A percentile compares a stretch with the other conserved stretches of the same genome.
These are phyloP conservation scores for Austroboletus eburneus DNA, from an alignment of 768 basidiomycete genomes.

Conservation along the genomic window DNA sequence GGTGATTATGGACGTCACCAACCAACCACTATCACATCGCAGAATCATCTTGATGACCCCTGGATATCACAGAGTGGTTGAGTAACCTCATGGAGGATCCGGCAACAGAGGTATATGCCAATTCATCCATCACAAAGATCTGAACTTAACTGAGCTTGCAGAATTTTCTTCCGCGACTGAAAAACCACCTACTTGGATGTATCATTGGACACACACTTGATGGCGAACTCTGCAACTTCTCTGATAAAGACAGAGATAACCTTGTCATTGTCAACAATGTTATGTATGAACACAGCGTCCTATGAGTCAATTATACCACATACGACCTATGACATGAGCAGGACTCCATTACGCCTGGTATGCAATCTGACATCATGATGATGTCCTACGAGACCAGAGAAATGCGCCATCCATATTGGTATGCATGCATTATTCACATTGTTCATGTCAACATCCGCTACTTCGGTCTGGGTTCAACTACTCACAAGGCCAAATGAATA, in stretches of 20 bases:
- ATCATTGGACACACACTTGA: no score
- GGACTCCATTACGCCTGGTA: no score
- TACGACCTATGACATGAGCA: background rate
- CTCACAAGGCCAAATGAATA: conserved; percentile 3
- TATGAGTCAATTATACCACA: background rate
- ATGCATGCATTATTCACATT: conserved; percentile 12
- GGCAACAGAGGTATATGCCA: no score
- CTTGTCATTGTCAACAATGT: background rate
- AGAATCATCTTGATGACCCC: no score
- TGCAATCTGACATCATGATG: background rate
- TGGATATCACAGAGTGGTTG: no score
- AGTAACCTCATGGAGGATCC: no score
- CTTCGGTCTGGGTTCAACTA: background rate
- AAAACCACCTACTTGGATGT: no score
- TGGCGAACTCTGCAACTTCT: background rate
- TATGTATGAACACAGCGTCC: background rate
- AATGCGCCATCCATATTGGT: background rate
- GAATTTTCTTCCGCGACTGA: no score
- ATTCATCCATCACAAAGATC: no score
- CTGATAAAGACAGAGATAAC: background rate
- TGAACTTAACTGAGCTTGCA: no score
- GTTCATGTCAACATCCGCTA: conserved; percentile 11
- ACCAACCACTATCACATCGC: no score
- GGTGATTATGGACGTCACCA: no score
- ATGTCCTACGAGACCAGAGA: background rate